These are phyloP conservation scores for Ceratobasidium papillatum DNA, from an alignment of 1,284 basidiomycete species.

Conservation along the genomic window DNA sequence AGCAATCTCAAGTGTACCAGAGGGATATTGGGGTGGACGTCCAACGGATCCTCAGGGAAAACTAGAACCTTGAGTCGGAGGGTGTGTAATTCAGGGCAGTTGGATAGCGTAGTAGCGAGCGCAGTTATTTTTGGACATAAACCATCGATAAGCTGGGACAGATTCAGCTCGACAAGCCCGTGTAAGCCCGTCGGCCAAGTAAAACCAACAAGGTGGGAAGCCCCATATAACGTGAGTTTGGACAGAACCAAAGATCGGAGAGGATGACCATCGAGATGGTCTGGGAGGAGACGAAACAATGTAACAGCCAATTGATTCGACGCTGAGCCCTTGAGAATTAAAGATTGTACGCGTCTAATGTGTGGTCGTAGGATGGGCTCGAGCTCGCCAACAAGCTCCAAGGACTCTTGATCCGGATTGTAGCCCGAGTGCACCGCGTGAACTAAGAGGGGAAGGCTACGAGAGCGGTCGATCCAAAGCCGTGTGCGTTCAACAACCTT, in stretches of 20 bases:
- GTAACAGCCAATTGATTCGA: background rate
- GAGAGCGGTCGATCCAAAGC: background rate
- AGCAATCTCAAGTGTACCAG: background rate
- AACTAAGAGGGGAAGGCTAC: background rate
- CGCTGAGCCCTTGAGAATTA: background rate
- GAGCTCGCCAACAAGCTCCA: background rate
- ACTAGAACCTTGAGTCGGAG: background rate
- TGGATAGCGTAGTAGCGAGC: background rate
- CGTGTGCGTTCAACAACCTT: background rate
- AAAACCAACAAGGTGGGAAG: too few relatives aligned
- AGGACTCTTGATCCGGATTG: background rate
- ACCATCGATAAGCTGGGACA: background rate
- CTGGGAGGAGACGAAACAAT: background rate
- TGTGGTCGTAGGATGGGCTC: background rate
- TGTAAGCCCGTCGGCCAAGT: too few relatives aligned
- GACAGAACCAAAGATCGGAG: background rate
- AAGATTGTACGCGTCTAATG: background rate
- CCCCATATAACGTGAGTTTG: too few relatives aligned
- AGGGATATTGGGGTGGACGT: background rate
- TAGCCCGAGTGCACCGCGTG: background rate
- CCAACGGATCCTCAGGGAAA: background rate
- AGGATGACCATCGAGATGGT: background rate
- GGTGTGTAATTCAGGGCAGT: background rate
- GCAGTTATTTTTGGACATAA: background rate
- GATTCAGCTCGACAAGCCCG: background rate